Evolutionary conservation across 805 yeast genomes (phyloP).

Genomic region (Candida xiaguanensis): DNA sequence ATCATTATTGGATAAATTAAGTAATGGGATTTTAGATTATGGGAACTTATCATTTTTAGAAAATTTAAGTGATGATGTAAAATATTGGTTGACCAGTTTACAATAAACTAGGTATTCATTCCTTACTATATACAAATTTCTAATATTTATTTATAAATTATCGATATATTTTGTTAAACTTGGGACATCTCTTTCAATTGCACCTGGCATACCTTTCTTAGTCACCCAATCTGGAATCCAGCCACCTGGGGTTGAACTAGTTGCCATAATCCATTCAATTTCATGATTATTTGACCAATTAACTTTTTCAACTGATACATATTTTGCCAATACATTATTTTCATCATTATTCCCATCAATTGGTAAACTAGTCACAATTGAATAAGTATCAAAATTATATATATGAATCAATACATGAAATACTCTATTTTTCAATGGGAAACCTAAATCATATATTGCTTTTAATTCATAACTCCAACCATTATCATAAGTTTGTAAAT

Average conservation of each 20-base stretch:
- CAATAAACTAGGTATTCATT: too few species aligned
- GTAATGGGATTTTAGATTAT: slow-evolving; percentile 26
- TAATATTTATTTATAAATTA: not conserved
- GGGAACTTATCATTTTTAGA: slow-evolving; percentile 36
- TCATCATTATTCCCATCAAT: slow-evolving; percentile 13
- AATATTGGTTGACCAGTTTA: slow-evolving; percentile 31
- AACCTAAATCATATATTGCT: slow-evolving; percentile 31
- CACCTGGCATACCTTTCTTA: slow-evolving; percentile 25
- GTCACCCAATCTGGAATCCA: slow-evolving; percentile 35
- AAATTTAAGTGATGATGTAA: slow-evolving; percentile 40
- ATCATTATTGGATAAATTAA: slow-evolving; percentile 3
- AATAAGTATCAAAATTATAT: slow-evolving; percentile 15
- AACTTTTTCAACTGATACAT: slow-evolving; percentile 35
- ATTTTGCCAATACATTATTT: slow-evolving; percentile 26
- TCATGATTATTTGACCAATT: slow-evolving; percentile 16
- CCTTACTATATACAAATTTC: too few species aligned
- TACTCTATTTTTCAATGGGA: slow-evolving; percentile 31
- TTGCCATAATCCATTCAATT: slow-evolving; percentile 37
- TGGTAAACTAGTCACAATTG: slow-evolving; percentile 34
- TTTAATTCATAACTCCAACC: slow-evolving; percentile 26
- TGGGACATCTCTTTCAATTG: slow-evolving; percentile 40
- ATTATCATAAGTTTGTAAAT: slow-evolving; percentile 13
- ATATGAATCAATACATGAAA: slow-evolving; percentile 36
- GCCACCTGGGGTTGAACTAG: slow-evolving; percentile 38
- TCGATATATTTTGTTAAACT: slow-evolving; percentile 24